Evolutionary conservation across 164 flowering plant genomes (phyloP).

Genomic region (Aristolochia fimbriata): DNA sequence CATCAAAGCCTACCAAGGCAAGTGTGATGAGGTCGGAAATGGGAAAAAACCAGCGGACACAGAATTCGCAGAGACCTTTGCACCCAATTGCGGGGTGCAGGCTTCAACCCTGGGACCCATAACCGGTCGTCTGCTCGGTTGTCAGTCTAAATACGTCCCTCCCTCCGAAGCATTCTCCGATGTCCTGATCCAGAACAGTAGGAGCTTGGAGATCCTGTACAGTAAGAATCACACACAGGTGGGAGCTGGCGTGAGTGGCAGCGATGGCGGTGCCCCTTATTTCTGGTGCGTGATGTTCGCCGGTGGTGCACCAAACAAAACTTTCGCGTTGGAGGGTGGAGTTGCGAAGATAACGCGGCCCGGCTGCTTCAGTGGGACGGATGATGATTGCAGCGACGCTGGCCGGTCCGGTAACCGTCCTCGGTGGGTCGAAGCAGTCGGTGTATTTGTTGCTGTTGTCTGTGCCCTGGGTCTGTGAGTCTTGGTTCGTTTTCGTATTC

Average conservation of each 20-base stretch:
- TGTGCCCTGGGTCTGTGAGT: conserved; percentile 29
- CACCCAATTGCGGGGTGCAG: conserved; percentile 73
- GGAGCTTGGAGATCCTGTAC: conserved; percentile 54
- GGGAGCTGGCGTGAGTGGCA: conserved; percentile 81
- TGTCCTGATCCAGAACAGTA: conserved; percentile 38
- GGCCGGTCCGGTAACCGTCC: conserved; percentile 4
- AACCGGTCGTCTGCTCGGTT: conserved; percentile 77
- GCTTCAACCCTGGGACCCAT: conserved; percentile 46
- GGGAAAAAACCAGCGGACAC: conserved; percentile 67
- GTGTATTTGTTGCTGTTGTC: conserved; percentile 22
- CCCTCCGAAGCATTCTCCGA: conserved; percentile 60
- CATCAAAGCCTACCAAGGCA: conserved; percentile 81
- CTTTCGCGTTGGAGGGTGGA: conserved; percentile 50
- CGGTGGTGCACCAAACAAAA: conserved; percentile 45
- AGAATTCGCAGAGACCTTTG: conserved; percentile 62
- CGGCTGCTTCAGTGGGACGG: conserved; percentile 85
- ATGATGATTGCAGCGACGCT: conserved; percentile 61
- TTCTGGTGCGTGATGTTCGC: conserved; percentile 95
- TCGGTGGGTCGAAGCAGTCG: conserved; percentile 17
- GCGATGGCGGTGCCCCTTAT: conserved; percentile 75
- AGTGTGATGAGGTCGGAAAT: conserved; percentile 52
- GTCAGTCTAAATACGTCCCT: conserved; percentile 52
- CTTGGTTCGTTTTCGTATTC: no score
- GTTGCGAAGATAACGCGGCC: conserved; percentile 47
- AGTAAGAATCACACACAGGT: conserved; percentile 74